Evolutionary conservation across 176 grass and related monocot genomes (phyloP), one percentile per base, ranked within the genome.

Genomic region (Aegilops speltoides): DNA sequence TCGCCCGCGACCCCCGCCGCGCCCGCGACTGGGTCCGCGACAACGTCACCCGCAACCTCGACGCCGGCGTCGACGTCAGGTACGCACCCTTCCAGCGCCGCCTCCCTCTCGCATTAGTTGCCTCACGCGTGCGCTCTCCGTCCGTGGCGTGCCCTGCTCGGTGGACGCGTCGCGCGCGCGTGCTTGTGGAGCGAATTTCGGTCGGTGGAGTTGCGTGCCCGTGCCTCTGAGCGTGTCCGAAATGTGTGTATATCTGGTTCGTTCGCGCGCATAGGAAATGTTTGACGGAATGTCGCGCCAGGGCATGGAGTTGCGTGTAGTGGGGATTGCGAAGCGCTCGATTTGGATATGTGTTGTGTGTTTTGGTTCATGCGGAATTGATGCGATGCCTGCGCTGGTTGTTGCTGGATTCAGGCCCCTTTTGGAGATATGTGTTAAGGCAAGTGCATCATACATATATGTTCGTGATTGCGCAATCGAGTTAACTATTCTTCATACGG

Each of bases 1-100:
- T 97, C 32, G 73, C 86, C 33, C 45, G 66, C 78, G 83, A 86
- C 64, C 88, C 86, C 23, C 74, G 86, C 10, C 73, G 84, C 73
- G 95, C 95, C 75, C 80, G 81, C 74, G 54, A 84, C 13, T 97
- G 95, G 95, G 89, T 94, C 84, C 41, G 79, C 78, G 65, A 86
- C 26, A 97, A 97, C 80, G 88, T 97, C 74, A 87, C 92, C 16
- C 83, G 82, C 72, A 86, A 97, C 75, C 50, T 91, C 83, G 15
- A 82, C 26, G 87, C 84, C 72, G 92, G 85, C 74, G 91, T 97
- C 80, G 77, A 95, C 48, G 92, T 97, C 68, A 89, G 88, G 95
- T 97, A 91, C 20, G 3, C 64, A 84, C 22, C 3, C 61, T 22
- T 11, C 25, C 9, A 25, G 2, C 25, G 37, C 86, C 29, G 25